These are phyloP conservation scores for Jaltomata sinuosa DNA, from an alignment of 257 asterid species.

Conservation along the genomic window DNA sequence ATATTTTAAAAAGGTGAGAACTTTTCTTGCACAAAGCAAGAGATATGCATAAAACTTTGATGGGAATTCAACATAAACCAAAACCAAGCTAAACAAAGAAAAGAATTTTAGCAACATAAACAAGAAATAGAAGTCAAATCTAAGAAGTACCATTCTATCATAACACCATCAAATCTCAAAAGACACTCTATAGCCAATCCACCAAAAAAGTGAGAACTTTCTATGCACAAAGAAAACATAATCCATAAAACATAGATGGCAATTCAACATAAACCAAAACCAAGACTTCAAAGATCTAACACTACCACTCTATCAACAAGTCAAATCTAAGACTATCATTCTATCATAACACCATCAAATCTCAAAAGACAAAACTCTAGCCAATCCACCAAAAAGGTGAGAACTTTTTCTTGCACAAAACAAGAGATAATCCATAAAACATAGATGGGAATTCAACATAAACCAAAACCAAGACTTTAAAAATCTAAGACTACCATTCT, in stretches of 20 bases:
- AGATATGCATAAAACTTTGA: background rate
- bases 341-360: background rate
- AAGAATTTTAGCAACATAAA: background rate
- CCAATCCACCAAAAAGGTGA: background rate
- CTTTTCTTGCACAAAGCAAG: background rate
- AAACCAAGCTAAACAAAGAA: background rate
- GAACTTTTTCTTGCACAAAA: background rate
- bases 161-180: background rate
- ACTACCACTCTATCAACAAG: no score
- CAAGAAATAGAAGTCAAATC: background rate
- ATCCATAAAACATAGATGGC: no score
- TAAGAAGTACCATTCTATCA: background rate
- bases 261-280: no score
- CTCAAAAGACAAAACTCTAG: background rate
- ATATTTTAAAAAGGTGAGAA: background rate
- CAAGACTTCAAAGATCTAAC: no score
- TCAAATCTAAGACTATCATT: background rate
- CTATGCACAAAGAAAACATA: no score
- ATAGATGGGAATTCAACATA: background rate
- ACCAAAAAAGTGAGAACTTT: no score
- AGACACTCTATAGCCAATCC: background rate
- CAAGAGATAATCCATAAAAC: background rate
- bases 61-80: background rate
- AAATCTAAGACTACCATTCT: background rate
- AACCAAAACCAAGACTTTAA: no score